Evolutionary conservation across 495 filamentous ascomycete genomes (phyloP).

Genomic region (Penicillium dipodomyicola): DNA sequence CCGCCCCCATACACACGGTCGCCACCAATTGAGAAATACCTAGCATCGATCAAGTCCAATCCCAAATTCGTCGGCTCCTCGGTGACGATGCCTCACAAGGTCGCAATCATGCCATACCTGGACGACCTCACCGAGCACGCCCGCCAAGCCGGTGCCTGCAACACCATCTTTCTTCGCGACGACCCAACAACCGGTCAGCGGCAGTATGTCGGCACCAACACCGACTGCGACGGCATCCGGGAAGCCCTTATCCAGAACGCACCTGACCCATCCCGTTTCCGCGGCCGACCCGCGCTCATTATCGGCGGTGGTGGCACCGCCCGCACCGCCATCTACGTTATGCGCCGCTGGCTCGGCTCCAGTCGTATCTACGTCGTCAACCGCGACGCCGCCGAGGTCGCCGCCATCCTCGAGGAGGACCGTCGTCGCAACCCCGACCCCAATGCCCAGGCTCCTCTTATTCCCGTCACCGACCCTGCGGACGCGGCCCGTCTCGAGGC

Average conservation of each 20-base stretch:
- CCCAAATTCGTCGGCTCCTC: slow-evolving; percentile 61
- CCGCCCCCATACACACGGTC: slow-evolving; percentile 40
- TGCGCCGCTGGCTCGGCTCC: slow-evolving; percentile 63
- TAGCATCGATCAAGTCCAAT: slow-evolving; percentile 45
- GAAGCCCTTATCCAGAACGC: slow-evolving; percentile 64
- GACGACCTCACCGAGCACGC: slow-evolving; percentile 67
- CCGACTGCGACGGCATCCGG: slow-evolving; percentile 70
- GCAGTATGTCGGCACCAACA: slow-evolving; percentile 66
- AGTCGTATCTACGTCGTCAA: slow-evolving; percentile 69
- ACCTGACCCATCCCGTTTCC: slow-evolving; percentile 41
- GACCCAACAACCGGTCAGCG: slow-evolving; percentile 37
- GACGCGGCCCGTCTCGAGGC: slow-evolving; percentile 55
- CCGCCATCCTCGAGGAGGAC: slow-evolving; percentile 56
- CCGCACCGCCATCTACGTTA: slow-evolving; percentile 66
- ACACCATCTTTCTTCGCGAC: slow-evolving; percentile 65
- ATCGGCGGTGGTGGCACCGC: slow-evolving; percentile 68
- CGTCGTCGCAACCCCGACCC: slow-evolving; percentile 30
- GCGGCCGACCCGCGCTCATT: slow-evolving; percentile 56
- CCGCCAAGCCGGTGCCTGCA: slow-evolving; percentile 66
- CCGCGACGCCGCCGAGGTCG: slow-evolving; percentile 60
- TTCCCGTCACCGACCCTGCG: slow-evolving; percentile 53
- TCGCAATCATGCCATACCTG: slow-evolving; percentile 64
- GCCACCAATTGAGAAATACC: slow-evolving; percentile 48
- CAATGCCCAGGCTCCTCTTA: slow-evolving; percentile 46
- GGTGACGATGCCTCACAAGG: slow-evolving; percentile 75